Evolutionary conservation across 2,329 filamentous ascomycete genomes (phyloP), one percentile per base, ranked within the genome.

Genomic region (Mycogone perniciosa): DNA sequence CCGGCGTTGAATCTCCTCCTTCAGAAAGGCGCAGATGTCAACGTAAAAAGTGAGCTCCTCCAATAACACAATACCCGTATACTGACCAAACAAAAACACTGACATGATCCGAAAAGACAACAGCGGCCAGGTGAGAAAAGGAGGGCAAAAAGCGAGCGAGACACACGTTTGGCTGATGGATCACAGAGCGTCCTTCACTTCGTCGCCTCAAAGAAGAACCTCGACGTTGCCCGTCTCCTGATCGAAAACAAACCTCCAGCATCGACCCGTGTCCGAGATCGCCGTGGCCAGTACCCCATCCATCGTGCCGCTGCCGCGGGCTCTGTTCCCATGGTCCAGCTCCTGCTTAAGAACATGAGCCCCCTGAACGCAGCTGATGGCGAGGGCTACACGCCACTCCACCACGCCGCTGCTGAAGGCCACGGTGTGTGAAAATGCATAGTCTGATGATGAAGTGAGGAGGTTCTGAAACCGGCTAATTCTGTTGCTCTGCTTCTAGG

Each of bases 231-330:
- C 29, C 85, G 84, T 44, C 82, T 82, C 52, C 79, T 99, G n/a
- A 71, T 99, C 37, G 76, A 79, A 13, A 77, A 83, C 59, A 86
- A 87, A 52, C 76, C 77, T 0, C 71, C 79, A 1, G 92, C 89
- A 9, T 89, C 85, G 4, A 81, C 90, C 1, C 77, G 92, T 29
- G 77, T 91, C 2, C 88, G 88, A 56, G 93, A 99, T 65, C 87
- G 82, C 62, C 81, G 90, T 31, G 88, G 89, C n/a, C 92, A 96
- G 65, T 82, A 96, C 51, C 80, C 95, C 6, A 78, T 99, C 29
- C 95, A 99, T 68, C 83, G 93, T 13, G 93, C 93, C 3, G 92
- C 93, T 0, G 92, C 93, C 3, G 82, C 90, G 4, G 95, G 95
- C 6, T 92, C 86, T 4, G 80, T 86, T n/a, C 90, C 92, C 5